Conservation (phyloP, 2,329 filamentous ascomycete genomes). For the Xylariaceae sp. region DNA sequence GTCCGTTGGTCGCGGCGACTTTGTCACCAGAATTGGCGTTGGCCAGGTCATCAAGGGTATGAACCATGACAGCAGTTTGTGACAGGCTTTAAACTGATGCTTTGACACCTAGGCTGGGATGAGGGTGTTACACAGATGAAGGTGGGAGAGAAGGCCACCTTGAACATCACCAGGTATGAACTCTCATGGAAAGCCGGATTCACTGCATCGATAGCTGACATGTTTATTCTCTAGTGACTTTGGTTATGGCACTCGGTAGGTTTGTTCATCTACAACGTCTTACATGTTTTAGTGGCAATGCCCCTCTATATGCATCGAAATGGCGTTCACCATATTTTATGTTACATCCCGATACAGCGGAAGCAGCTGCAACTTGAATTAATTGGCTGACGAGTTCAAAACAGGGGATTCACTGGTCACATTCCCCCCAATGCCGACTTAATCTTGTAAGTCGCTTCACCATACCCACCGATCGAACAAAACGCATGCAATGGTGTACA, state of each 20-base stretch:
- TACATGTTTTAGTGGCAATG: background rate
- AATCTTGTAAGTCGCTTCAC: slow-evolving; percentile 41
- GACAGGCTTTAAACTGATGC: slow-evolving; percentile 5
- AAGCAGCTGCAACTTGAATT: background rate
- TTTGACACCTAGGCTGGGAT: slow-evolving; percentile 71
- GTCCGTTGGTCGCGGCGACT: slow-evolving; percentile 78
- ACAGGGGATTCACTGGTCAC: slow-evolving; percentile 32
- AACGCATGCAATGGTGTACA: background rate
- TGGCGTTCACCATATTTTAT: background rate
- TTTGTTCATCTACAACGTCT: background rate
- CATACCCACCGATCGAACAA: background rate
- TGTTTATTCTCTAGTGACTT: slow-evolving; percentile 36
- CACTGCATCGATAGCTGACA: slow-evolving; percentile 24
- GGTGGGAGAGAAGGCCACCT: slow-evolving; percentile 85
- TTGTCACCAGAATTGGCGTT: slow-evolving; percentile 79
- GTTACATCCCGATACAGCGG: background rate
- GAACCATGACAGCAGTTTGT: background rate
- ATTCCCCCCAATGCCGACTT: slow-evolving; percentile 42
- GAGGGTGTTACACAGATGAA: slow-evolving; percentile 87
- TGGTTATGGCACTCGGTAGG: slow-evolving; percentile 44
- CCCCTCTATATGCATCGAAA: background rate
- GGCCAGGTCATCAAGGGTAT: slow-evolving; percentile 87
- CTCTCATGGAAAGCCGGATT: background rate
- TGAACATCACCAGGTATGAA: slow-evolving; percentile 77
- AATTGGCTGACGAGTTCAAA: slow-evolving; percentile 9